These are phyloP conservation scores for Agapanthus africanus DNA, from an alignment of 106 monocot species.

Conservation along the genomic window DNA sequence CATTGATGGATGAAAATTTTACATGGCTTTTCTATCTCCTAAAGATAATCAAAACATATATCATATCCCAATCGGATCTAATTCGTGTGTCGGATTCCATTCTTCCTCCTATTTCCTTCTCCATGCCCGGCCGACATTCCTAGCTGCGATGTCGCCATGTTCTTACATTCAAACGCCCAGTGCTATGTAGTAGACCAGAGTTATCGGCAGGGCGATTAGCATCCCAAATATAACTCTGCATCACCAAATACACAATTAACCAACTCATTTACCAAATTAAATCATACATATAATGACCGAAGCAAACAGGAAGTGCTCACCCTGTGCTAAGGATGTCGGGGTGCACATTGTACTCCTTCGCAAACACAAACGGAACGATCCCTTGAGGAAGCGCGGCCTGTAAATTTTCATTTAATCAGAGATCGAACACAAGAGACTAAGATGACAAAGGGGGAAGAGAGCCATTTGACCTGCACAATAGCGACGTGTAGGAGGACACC, in stretches of 20 bases:
- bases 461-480: slow-evolving; percentile 63
- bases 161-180: slow-evolving; percentile 69
- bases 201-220: slow-evolving; percentile 79
- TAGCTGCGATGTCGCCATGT: too few species aligned
- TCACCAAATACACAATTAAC: not conserved
- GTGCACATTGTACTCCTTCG: slow-evolving; percentile 95
- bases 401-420: not conserved
- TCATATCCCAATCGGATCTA: not conserved
- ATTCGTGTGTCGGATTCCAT: too few species aligned
- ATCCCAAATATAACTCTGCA: slow-evolving; percentile 88
- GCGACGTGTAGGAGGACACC: slow-evolving; percentile 67
- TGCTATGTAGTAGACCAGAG: slow-evolving; percentile 67
- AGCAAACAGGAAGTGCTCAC: slow-evolving; percentile 29
- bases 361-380: slow-evolving; percentile 91
- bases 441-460: not conserved
- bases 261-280: not conserved
- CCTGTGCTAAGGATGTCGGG: slow-evolving; percentile 90
- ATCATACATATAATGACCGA: not conserved
- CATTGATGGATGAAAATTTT: not conserved
- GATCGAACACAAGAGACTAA: not conserved
- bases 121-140: too few species aligned
- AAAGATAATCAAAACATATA: not conserved
- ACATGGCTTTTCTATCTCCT: not conserved
- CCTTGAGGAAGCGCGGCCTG: slow-evolving; percentile 97
- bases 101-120: too few species aligned